Evolutionary conservation across 495 filamentous ascomycete genomes (phyloP).

Genomic region (Aspergillus conjunctus): DNA sequence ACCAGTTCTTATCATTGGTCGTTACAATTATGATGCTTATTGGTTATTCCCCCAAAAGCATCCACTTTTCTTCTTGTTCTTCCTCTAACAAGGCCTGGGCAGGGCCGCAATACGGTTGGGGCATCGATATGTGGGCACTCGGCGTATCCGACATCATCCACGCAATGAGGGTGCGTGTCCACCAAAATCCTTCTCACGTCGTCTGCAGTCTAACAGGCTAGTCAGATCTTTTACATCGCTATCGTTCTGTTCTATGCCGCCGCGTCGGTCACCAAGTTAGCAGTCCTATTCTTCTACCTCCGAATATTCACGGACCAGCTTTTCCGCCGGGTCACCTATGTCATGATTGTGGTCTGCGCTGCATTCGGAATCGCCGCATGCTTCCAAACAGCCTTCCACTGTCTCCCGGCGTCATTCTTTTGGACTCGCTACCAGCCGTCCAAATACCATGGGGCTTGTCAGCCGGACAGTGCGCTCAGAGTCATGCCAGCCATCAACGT

Average conservation of each 20-base stretch:
- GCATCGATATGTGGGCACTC: constrained; percentile 16
- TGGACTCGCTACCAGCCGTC: constrained; percentile 6
- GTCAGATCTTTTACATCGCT: constrained; percentile 11
- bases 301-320: constrained; percentile 24
- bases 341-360: background rate
- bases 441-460: background rate
- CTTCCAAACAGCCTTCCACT: constrained; percentile 4
- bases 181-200: background rate
- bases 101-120: constrained; percentile 8
- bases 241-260: constrained; percentile 14
- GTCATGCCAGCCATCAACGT: constrained; percentile 10
- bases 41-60: background rate
- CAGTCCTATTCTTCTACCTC: constrained; percentile 24
- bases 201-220: background rate
- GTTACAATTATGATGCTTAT: constrained; percentile 9
- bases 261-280: constrained; percentile 13
- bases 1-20: background rate
- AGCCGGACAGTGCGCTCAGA: background rate
- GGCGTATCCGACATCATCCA: background rate
- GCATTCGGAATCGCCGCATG: background rate
- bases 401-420: background rate
- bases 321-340: constrained; percentile 5
- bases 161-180: constrained; percentile 7
- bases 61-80: background rate
- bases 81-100: background rate